Percentiles rank a stretch among this genome's conserved stretches.
phyloP scores from a whole-genome alignment of 306 rosid species.

The Ceratonia siliqua region DNA sequence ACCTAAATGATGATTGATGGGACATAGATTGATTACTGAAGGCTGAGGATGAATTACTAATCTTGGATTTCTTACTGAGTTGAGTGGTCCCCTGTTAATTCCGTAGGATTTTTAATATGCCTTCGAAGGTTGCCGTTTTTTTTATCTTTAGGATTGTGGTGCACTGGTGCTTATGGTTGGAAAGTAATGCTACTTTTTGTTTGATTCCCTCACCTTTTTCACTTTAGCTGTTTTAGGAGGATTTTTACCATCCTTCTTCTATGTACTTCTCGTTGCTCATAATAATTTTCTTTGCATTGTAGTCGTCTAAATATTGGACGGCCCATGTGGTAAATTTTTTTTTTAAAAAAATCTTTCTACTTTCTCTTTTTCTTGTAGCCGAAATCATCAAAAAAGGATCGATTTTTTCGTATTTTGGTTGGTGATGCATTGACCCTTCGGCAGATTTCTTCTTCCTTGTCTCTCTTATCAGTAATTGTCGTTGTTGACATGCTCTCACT shows the following conservation, averaged over 20 bases:
- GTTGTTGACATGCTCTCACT: conserved; percentile 64
- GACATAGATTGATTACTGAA: background rate
- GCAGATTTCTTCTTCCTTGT: conserved; percentile 56
- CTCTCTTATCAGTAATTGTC: conserved; percentile 45
- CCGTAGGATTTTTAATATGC: background rate
- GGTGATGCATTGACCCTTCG: conserved; percentile 60
- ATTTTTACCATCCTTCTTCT: background rate
- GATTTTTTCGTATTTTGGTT: conserved; percentile 36
- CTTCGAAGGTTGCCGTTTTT: background rate
- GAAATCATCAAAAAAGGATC: conserved; percentile 39
- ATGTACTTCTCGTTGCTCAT: background rate
- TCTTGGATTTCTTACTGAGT: background rate
- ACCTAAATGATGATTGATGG: conserved; percentile 19
- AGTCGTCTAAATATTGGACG: too few species aligned
- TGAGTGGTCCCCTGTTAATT: background rate
- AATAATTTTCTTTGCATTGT: too few species aligned
- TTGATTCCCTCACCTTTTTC: background rate
- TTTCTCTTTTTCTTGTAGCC: conserved; percentile 40
- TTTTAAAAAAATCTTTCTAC: too few species aligned
- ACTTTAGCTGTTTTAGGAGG: background rate
- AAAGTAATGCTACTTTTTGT: background rate
- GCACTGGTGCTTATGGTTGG: background rate
- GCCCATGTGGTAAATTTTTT: too few species aligned
- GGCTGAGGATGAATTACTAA: background rate
- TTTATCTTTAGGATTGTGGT: background rate